Conservation (phyloP, 1,139 yeast species). For the Taphrina wiesneri region DNA sequence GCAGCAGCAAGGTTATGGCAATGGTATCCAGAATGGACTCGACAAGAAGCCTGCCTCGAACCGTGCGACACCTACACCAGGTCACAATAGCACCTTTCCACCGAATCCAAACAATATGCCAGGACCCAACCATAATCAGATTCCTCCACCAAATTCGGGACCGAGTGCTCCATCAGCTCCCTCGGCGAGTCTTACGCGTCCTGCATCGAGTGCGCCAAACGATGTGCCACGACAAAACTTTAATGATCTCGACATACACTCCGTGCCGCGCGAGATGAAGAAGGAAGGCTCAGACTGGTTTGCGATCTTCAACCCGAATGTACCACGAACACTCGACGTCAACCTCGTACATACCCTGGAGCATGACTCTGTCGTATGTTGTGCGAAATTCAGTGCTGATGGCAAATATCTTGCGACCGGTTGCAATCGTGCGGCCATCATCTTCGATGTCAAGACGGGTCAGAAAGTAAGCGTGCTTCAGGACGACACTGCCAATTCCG, state of each 20-base stretch:
- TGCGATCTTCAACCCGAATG: constrained; percentile 86
- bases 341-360: constrained; percentile 86
- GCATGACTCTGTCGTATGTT: constrained; percentile 93
- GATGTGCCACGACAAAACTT: constrained; percentile 32
- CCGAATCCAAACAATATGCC: constrained; percentile 17
- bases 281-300: constrained; percentile 83
- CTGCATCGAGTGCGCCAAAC: constrained; percentile 12
- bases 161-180: constrained; percentile 39
- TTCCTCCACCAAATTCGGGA: constrained; percentile 37
- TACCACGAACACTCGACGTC: constrained; percentile 73
- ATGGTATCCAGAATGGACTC: constrained; percentile 7
- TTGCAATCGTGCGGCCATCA: constrained; percentile 93
- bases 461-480: constrained; percentile 81
- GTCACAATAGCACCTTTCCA: constrained; percentile 25
- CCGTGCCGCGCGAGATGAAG: constrained; percentile 54
- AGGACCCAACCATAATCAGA: constrained; percentile 2
- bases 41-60: constrained; percentile 25
- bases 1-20: constrained; percentile 35
- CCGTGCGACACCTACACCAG: constrained; percentile 23
- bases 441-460: constrained; percentile 89
- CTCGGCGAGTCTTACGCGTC: constrained; percentile 10
- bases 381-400: constrained; percentile 89
- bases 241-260: constrained; percentile 27
- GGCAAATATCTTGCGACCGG: constrained; percentile 96
- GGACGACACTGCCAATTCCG: constrained; percentile 63